phyloP scores from a whole-genome alignment of 768 basidiomycete species.

The Leccinum broughii region DNA sequence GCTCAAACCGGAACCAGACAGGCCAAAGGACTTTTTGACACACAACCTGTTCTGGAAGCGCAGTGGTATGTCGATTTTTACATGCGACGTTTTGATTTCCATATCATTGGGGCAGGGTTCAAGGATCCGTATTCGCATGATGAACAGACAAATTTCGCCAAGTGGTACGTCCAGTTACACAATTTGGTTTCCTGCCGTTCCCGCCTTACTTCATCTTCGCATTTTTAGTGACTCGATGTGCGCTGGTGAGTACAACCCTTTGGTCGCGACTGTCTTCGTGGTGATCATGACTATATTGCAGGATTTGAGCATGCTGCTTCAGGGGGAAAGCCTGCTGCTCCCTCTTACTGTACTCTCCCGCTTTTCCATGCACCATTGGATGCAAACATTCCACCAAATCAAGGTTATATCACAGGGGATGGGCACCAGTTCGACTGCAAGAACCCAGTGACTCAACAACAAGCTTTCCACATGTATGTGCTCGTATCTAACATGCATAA shows the following conservation, averaged over 20 bases:
- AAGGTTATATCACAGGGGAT: slow-evolving; percentile 53
- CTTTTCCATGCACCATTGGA: slow-evolving; percentile 48
- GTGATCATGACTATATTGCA: slow-evolving; percentile 18
- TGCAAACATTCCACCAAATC: slow-evolving; percentile 21
- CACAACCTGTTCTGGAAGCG: slow-evolving; percentile 58
- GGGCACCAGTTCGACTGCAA: slow-evolving; percentile 55
- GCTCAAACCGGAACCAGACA: slow-evolving; percentile 46
- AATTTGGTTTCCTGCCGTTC: background rate
- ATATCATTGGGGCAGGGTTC: slow-evolving; percentile 42
- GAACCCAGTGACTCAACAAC: slow-evolving; percentile 49
- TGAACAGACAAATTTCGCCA: slow-evolving; percentile 50
- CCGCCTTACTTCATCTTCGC: background rate
- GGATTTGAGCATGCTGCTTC: slow-evolving; percentile 51
- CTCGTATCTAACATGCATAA: background rate
- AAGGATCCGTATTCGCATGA: slow-evolving; percentile 63
- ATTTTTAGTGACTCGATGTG: slow-evolving; percentile 52
- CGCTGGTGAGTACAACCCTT: slow-evolving; percentile 34
- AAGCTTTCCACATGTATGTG: slow-evolving; percentile 60
- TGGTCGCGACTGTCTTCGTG: background rate
- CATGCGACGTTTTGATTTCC: no score
- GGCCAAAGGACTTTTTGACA: slow-evolving; percentile 56
- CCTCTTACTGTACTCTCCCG: slow-evolving; percentile 55
- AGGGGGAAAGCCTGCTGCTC: slow-evolving; percentile 39
- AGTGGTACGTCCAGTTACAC: slow-evolving; percentile 42
- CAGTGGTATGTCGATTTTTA: no score